Conservation (phyloP, 148 eudicot species). For the Selenicereus undatus region DNA sequence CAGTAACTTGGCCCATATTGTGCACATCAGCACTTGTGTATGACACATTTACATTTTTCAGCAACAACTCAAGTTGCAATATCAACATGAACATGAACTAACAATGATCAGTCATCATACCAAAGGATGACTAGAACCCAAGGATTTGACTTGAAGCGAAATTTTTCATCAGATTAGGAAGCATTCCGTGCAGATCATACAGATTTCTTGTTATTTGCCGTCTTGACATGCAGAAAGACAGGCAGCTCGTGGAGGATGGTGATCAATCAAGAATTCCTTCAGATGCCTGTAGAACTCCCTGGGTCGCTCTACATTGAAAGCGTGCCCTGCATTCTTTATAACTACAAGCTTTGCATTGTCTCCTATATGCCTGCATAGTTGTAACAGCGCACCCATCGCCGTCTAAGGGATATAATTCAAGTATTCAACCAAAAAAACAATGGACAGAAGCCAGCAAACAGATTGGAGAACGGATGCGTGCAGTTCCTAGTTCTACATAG, state of each 20-base stretch:
- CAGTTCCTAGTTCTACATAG: too few relatives aligned
- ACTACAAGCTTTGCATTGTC: slow-evolving; percentile 57
- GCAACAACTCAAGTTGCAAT: neutral
- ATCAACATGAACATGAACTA: neutral
- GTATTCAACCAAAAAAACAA: too few relatives aligned
- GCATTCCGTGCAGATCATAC: neutral
- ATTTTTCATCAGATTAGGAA: neutral
- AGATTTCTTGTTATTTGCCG: slow-evolving; percentile 4
- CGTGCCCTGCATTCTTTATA: slow-evolving; percentile 70
- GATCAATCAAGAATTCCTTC: slow-evolving; percentile 48
- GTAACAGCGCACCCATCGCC: neutral
- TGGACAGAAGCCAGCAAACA: too few relatives aligned
- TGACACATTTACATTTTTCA: neutral
- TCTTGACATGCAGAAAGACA: slow-evolving; percentile 3
- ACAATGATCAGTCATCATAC: neutral
- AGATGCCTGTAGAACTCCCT: slow-evolving; percentile 53
- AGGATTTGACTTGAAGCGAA: neutral
- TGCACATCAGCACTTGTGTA: neutral
- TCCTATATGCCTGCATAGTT: slow-evolving; percentile 69
- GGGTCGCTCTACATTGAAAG: slow-evolving; percentile 54
- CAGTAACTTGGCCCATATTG: neutral
- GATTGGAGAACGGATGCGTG: too few relatives aligned
- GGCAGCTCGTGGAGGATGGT: neutral
- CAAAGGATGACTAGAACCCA: neutral
- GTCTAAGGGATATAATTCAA: neutral